Evolutionary conservation across 495 filamentous ascomycete species (phyloP), one percentile per base, ranked within the genome.

Genomic region (Usnea hakonensis): DNA sequence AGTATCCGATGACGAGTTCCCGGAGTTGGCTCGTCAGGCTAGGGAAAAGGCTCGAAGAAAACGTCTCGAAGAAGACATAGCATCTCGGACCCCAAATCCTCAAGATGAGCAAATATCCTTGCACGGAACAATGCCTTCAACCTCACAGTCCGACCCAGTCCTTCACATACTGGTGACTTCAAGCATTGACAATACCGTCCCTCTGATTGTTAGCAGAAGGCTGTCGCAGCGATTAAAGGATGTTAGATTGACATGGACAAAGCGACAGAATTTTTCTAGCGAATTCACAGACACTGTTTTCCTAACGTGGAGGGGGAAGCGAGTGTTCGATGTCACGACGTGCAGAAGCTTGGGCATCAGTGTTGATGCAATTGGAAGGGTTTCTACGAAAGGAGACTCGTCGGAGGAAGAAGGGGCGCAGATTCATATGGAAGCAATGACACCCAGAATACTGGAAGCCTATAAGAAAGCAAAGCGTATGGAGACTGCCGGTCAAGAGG

Each of bases 261-360:
- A 80, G 16, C 78, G 75, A 28, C 85, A 90, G 64, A 72, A 67
- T 4, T 77, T 90, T 54, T 64, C 72, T 1, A 65, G 69, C 3
- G 78, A 78, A 11, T 62, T 77, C 44, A 74, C 79, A 19, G 71
- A 72, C 28, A 69, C 75, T 9, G 74, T 96, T 11, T 88, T 90
- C 66, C 72, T 97, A 19, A 93, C 89, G 3, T 96, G 90, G 87
- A 87, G 84, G 57, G 82, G 84, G 10, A 84, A 83, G 53, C 83
- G 85, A 62, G 69, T 96, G 3, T 95, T 85, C 66, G 83, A 88
- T 61, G 77, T 85, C 36, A 89, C 87, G 30, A 91, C 86, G 8
- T 87, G 89, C 64, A 82, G 77, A 55, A 86, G 86, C 36, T 78
- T 88, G 58, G 88, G 79, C 35, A 80, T 85, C 36, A 77, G 30